Conservation (phyloP, 2,329 filamentous ascomycete species). For the Chaetomium strumarium region DNA sequence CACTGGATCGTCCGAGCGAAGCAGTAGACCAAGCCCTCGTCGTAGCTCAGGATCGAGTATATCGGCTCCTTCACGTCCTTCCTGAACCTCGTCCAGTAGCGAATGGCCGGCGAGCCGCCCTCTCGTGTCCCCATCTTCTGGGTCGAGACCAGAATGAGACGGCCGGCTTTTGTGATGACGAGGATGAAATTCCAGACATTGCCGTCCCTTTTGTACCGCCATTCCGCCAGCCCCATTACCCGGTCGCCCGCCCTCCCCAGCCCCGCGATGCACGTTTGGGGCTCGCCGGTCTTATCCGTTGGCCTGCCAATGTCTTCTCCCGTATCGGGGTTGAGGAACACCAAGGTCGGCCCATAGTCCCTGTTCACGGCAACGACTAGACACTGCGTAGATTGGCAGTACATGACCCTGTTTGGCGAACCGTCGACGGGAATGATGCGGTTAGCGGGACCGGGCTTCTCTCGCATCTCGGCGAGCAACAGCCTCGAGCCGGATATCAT, state of each 20-base stretch:
- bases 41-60: constrained; percentile 50
- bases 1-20: constrained; percentile 49
- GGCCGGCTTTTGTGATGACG: constrained; percentile 49
- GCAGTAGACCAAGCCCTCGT: constrained; percentile 52
- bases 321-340: constrained; percentile 52
- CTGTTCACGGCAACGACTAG: constrained; percentile 47
- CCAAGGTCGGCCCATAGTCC: constrained; percentile 41
- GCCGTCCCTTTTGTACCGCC: constrained; percentile 53
- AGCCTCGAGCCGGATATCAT: constrained; percentile 46
- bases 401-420: constrained; percentile 48
- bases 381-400: constrained; percentile 47
- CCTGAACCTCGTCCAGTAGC: constrained; percentile 50
- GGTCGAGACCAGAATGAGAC: constrained; percentile 51
- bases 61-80: constrained; percentile 44
- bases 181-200: constrained; percentile 58
- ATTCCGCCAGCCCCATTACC: constrained; percentile 58
- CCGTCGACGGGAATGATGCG: constrained; percentile 43
- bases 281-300: constrained; percentile 36
- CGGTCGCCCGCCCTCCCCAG: constrained; percentile 53
- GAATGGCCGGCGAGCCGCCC: constrained; percentile 33
- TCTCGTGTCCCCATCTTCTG: constrained; percentile 27
- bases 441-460: constrained; percentile 41
- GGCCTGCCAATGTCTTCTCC: constrained; percentile 47
- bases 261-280: constrained; percentile 46
- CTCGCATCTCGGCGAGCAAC: constrained; percentile 48